These are phyloP conservation scores for Kentomonas sorsogonicus DNA, from an alignment of 208 protist species.

Conservation along the genomic window DNA sequence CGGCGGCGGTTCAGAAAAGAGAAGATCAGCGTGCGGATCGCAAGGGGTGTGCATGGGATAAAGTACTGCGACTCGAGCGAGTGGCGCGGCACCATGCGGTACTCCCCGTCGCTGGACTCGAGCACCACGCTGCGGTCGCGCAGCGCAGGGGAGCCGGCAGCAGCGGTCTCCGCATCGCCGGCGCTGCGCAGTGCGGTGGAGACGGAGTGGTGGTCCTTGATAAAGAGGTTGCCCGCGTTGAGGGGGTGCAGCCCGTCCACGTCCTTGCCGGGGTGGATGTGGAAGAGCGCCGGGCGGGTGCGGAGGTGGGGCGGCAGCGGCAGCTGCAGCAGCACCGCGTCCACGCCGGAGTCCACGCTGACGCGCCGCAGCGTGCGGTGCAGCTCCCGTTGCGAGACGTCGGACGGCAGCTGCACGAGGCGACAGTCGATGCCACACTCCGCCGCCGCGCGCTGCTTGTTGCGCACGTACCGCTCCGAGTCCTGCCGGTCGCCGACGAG, in stretches of 20 bases:
- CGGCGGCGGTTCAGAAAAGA: conserved; percentile 30
- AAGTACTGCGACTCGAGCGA: conserved; percentile 52
- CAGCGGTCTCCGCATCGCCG: neutral
- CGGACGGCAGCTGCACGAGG: conserved; percentile 23
- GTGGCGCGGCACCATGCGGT: conserved; percentile 19
- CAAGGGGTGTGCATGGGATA: conserved; percentile 58
- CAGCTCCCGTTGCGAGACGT: conserved; percentile 24
- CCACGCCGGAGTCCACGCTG: conserved; percentile 31
- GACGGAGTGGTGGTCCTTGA: conserved; percentile 55
- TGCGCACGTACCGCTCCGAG: conserved; percentile 74
- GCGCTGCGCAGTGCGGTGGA: neutral
- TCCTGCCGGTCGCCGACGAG: conserved; percentile 88
- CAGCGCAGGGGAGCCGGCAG: neutral
- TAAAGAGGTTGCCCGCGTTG: conserved; percentile 82
- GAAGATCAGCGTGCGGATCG: conserved; percentile 51
- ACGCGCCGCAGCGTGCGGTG: conserved; percentile 34
- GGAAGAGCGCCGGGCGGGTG: conserved; percentile 47
- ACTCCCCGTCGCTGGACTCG: conserved; percentile 11
- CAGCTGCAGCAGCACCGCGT: conserved; percentile 90
- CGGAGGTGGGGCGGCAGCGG: conserved; percentile 90
- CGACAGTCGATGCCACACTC: conserved; percentile 42
- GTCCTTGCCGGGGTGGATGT: conserved; percentile 77
- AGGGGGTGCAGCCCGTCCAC: conserved; percentile 92
- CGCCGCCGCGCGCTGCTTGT: conserved; percentile 40
- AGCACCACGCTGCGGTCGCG: conserved; percentile 19